These are phyloP conservation scores for Neofusicoccum parvum DNA, from an alignment of 2,329 filamentous ascomycete genomes.

Conservation along the genomic window DNA sequence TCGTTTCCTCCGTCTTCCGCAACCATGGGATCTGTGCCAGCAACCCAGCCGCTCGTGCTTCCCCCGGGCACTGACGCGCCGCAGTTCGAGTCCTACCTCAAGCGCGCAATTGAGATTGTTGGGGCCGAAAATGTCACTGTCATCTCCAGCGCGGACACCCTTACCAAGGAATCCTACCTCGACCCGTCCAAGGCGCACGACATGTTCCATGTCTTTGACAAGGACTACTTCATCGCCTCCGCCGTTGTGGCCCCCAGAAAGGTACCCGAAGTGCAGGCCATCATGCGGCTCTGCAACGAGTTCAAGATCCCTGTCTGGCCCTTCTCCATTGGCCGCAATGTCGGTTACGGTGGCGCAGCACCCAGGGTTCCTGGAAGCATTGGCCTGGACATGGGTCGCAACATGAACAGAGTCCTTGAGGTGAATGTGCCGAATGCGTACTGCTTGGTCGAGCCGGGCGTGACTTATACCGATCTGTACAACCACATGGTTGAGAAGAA, in stretches of 20 bases:
- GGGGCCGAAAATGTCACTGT: constrained; percentile 9
- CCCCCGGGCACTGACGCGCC: constrained; percentile 4
- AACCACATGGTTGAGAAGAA: constrained; percentile 42
- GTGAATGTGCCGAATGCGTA: constrained; percentile 43
- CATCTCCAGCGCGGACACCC: constrained; percentile 10
- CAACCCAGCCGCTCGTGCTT: not conserved
- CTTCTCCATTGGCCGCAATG: constrained; percentile 46
- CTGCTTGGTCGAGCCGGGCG: constrained; percentile 51
- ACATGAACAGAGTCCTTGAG: constrained; percentile 46
- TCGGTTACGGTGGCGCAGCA: constrained; percentile 55
- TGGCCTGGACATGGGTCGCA: constrained; percentile 48
- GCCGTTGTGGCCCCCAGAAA: constrained; percentile 49
- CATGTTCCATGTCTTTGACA: constrained; percentile 46
- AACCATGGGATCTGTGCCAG: not conserved
- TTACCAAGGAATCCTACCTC: constrained; percentile 29
- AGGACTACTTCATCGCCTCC: constrained; percentile 47
- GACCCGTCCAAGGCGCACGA: constrained; percentile 36
- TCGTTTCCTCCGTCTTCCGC: not conserved
- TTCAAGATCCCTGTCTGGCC: constrained; percentile 38
- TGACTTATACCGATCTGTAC: constrained; percentile 51
- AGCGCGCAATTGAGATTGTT: constrained; percentile 15
- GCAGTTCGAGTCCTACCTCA: constrained; percentile 5
- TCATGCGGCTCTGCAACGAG: constrained; percentile 38
- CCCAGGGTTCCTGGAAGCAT: constrained; percentile 50
- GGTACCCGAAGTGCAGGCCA: constrained; percentile 39